phyloP scores from a whole-genome alignment of 2,329 filamentous ascomycete species.

The Fusarium sarcochroum region DNA sequence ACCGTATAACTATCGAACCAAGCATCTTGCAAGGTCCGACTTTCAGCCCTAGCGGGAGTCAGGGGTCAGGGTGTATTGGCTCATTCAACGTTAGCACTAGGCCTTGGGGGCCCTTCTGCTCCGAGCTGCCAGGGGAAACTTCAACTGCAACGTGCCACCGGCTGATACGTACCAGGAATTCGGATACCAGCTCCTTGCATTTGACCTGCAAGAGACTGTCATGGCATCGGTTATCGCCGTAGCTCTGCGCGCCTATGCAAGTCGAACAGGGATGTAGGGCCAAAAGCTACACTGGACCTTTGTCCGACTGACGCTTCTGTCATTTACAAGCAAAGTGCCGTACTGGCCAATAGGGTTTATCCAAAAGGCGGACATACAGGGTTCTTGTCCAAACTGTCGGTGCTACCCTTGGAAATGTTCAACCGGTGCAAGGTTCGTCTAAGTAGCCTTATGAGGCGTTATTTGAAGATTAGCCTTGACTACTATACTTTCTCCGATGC shows the following conservation, averaged over 20 bases:
- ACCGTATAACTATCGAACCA: slow-evolving; percentile 13
- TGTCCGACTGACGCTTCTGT: slow-evolving; percentile 13
- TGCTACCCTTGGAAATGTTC: slow-evolving; percentile 26
- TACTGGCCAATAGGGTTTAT: slow-evolving; percentile 16
- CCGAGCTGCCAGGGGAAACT: not conserved
- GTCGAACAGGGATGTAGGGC: slow-evolving; percentile 15
- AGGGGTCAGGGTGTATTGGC: slow-evolving; percentile 4
- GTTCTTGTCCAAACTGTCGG: slow-evolving; percentile 26
- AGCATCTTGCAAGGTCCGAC: slow-evolving; percentile 25
- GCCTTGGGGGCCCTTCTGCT: not conserved
- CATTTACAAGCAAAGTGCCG: slow-evolving; percentile 14
- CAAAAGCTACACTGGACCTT: not conserved
- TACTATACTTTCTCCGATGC: not conserved
- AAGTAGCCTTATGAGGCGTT: slow-evolving; percentile 18
- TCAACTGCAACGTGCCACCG: slow-evolving; percentile 13
- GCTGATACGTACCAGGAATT: not conserved
- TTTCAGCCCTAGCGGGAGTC: slow-evolving; percentile 35
- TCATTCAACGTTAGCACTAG: too few relatives aligned
- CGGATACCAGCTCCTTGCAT: not conserved
- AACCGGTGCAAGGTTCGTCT: not conserved
- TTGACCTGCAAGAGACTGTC: not conserved
- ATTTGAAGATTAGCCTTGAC: slow-evolving; percentile 1
- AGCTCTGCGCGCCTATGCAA: slow-evolving; percentile 3
- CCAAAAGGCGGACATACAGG: slow-evolving; percentile 26
- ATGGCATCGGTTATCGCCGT: slow-evolving; percentile 37